These are phyloP conservation scores for Candida rishiriensis DNA, from an alignment of 805 yeast species.

Conservation along the genomic window DNA sequence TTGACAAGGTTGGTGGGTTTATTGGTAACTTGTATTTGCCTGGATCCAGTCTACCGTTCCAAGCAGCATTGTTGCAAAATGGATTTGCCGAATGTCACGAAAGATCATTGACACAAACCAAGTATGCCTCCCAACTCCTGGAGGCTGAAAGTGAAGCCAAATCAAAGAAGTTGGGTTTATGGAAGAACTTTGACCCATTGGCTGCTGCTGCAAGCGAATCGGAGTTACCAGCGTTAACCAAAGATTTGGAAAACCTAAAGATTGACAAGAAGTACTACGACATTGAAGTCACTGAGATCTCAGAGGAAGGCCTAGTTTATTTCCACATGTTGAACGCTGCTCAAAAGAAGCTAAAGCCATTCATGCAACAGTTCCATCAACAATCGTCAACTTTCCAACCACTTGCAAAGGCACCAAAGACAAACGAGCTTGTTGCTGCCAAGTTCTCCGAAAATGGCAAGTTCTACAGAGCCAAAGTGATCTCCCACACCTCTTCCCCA, in stretches of 20 bases:
- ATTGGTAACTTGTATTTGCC: slow-evolving; percentile 63
- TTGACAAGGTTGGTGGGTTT: slow-evolving; percentile 78
- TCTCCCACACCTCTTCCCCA: slow-evolving; percentile 40
- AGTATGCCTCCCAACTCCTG: slow-evolving; percentile 47
- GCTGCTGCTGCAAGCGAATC: slow-evolving; percentile 26
- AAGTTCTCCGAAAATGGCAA: slow-evolving; percentile 48
- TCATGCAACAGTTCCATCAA: slow-evolving; percentile 45
- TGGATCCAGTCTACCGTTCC: slow-evolving; percentile 51
- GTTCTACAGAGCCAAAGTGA: slow-evolving; percentile 55
- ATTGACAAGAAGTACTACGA: slow-evolving; percentile 41
- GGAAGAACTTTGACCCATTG: slow-evolving; percentile 55
- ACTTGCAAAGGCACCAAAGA: slow-evolving; percentile 40
- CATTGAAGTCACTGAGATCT: slow-evolving; percentile 48
- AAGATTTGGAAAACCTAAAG: slow-evolving; percentile 19
- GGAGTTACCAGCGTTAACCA: slow-evolving; percentile 7
- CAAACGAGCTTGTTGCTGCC: slow-evolving; percentile 53
- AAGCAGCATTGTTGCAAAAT: slow-evolving; percentile 48
- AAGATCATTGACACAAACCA: slow-evolving; percentile 55
- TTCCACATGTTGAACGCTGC: slow-evolving; percentile 40
- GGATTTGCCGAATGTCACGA: slow-evolving; percentile 68
- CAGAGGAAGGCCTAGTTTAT: slow-evolving; percentile 38
- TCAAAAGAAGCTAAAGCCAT: slow-evolving; percentile 35
- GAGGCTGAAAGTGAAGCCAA: slow-evolving; percentile 64
- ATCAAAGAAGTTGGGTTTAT: slow-evolving; percentile 51
- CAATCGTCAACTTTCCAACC: slow-evolving; percentile 31